Conservation (phyloP, 768 basidiomycete genomes). For the Scleroderma citrinum region DNA sequence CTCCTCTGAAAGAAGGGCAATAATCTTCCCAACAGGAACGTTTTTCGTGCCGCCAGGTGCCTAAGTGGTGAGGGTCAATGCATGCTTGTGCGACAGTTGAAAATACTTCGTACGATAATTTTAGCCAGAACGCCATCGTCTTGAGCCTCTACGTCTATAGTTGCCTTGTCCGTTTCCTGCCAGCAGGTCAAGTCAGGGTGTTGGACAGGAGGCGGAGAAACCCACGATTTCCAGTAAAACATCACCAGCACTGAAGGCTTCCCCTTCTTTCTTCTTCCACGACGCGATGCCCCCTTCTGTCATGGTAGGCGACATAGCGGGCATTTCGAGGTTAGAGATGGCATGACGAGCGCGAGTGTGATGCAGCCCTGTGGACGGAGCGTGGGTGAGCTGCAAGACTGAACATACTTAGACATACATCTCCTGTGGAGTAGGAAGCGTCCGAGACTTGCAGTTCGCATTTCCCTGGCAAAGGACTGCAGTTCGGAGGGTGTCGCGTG, state of each 20-base stretch:
- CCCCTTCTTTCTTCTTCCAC: conserved; percentile 89
- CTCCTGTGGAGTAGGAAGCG: conserved; percentile 13
- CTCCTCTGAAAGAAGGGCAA: conserved; percentile 91
- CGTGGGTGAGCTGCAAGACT: neutral
- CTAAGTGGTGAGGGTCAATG: conserved; percentile 31
- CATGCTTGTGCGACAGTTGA: neutral
- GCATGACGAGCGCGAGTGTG: conserved; percentile 46
- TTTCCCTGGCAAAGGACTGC: too few relatives aligned
- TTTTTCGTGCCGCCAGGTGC: conserved; percentile 74
- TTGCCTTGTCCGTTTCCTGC: conserved; percentile 92
- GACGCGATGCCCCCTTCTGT: conserved; percentile 87
- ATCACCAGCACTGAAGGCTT: conserved; percentile 73
- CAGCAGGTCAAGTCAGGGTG: conserved; percentile 2
- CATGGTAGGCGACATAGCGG: conserved; percentile 97
- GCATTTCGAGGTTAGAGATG: conserved; percentile 79
- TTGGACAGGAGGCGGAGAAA: conserved; percentile 8
- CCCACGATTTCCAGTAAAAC: conserved; percentile 86
- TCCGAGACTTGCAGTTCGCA: conserved; percentile 8
- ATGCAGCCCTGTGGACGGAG: conserved; percentile 36
- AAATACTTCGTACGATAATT: conserved; percentile 62
- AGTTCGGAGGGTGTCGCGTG: neutral
- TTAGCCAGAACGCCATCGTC: conserved; percentile 94
- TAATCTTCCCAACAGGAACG: conserved; percentile 80
- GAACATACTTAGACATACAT: conserved; percentile 14
- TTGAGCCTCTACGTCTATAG: conserved; percentile 97